Conservation (phyloP, 108 stramenopile genomes). For the Nitzschia inconspicua region DNA sequence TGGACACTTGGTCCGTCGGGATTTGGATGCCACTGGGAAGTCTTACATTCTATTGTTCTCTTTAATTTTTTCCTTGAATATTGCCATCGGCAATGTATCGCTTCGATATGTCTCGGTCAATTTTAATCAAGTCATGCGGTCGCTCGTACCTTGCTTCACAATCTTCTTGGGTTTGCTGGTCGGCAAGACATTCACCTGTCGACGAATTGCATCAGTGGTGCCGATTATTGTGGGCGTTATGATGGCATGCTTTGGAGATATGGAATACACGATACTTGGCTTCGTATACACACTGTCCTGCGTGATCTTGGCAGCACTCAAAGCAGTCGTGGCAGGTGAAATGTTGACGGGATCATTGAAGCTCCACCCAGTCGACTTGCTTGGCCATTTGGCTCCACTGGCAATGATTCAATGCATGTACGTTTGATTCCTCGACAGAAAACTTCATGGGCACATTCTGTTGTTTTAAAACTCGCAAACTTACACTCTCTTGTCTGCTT, state of each 20-base stretch:
- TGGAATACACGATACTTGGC: constrained; percentile 55
- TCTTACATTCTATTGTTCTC: constrained; percentile 55
- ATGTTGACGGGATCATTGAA: constrained; percentile 69
- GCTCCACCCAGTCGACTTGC: constrained; percentile 73
- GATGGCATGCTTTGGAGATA: constrained; percentile 71
- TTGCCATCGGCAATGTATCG: constrained; percentile 81
- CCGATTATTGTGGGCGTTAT: constrained; percentile 65
- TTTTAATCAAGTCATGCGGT: constrained; percentile 84
- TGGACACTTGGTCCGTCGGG: constrained; percentile 42
- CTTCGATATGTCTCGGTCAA: constrained; percentile 73
- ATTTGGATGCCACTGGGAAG: constrained; percentile 45
- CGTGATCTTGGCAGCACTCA: constrained; percentile 65
- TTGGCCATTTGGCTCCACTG: constrained; percentile 77
- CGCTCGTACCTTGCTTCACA: constrained; percentile 67
- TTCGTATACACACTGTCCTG: constrained; percentile 56
- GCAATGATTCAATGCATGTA: constrained; percentile 67
- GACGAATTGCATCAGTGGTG: constrained; percentile 47
- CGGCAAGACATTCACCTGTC: constrained; percentile 33
- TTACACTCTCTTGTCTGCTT: too few species aligned
- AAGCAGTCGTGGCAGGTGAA: constrained; percentile 65
- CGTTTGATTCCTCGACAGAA: too few species aligned
- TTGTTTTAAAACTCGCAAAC: too few species aligned
- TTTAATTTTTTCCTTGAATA: constrained; percentile 79
- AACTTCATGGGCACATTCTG: too few species aligned
- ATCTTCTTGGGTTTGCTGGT: constrained; percentile 55